A percentile compares a stretch with the other conserved stretches of the same genome.
phyloP scores from a whole-genome alignment of 352 stramenopile genomes.

The Globisporangium nodosum region DNA sequence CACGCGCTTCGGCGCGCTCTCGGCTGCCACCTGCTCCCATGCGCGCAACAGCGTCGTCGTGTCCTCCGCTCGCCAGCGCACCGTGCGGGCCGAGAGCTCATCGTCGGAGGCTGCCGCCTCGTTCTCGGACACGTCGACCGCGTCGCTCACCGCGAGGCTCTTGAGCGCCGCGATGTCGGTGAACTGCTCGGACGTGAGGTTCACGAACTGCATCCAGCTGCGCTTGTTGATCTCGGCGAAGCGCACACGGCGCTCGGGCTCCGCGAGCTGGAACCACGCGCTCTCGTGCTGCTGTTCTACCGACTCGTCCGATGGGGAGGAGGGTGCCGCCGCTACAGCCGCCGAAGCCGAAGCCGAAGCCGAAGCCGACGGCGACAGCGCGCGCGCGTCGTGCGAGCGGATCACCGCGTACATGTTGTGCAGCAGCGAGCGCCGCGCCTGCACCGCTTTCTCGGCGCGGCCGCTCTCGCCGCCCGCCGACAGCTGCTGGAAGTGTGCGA shows the following conservation, averaged over 20 bases:
- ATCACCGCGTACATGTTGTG: constrained; percentile 1
- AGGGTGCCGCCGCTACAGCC: too few species aligned
- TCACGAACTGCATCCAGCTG: background rate
- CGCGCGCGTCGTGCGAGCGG: background rate
- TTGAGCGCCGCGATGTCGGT: background rate
- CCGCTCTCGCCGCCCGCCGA: background rate
- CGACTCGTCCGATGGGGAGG: background rate
- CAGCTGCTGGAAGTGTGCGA: background rate
- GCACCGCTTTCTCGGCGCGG: constrained; percentile 1
- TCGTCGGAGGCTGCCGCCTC: background rate
- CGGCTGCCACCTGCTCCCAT: background rate
- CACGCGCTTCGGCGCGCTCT: background rate
- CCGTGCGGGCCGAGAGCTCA: background rate
- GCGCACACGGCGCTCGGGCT: background rate
- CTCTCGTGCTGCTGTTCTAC: background rate
- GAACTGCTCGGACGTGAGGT: background rate
- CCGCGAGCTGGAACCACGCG: background rate
- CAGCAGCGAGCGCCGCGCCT: background rate
- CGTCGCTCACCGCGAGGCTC: background rate
- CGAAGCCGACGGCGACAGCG: too few species aligned
- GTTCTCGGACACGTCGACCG: background rate
- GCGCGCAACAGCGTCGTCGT: background rate
- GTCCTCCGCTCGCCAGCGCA: background rate
- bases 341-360: too few species aligned
- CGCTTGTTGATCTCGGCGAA: constrained; percentile 3